Evolutionary conservation across 2,329 filamentous ascomycete species (phyloP), one percentile per base, ranked within the genome.

Genomic region (Penicillium sp.): DNA sequence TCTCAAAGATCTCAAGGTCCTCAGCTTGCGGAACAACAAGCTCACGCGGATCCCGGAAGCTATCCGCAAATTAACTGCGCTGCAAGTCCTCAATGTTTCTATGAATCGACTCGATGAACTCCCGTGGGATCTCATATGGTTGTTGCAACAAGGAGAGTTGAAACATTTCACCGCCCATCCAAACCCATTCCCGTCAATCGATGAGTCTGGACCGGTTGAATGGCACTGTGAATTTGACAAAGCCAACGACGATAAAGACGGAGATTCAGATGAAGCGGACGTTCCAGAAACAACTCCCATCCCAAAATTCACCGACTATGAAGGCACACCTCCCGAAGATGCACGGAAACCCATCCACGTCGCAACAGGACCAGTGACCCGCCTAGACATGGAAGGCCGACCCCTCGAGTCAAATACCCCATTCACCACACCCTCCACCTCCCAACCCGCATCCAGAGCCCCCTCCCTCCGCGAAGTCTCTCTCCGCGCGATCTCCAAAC

Each of bases 1-100:
- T 8, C 69, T 83, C 10, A 68, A 64, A 24, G 73, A 75, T 40
- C 70, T 83, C 17, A 77, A 75, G 33, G 76, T 81, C 3, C 74
- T 83, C 10, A 82, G 80, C 66, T 64, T 83, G 51, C 79, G 81
- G 2, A 77, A 79, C 55, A 83, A 83, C 70, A 76, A 80, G 51
- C 71, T 83, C 6, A 73, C 70, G 0, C 73, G 76, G 26, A 73
- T 83, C 24, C 80, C 80, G 1, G 65, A 75, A 10, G 72, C 76
- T 0, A 81, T 83, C 38, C 68, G 76, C 51, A 77, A 73, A 53
- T 67, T 83, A 56, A 76, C 70, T 9, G 75, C 75, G 49, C 70
- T 83, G 44, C 75, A 79, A 68, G 77, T 79, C 28, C 66, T 83
- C n/a, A 83, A 82, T 40, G 64, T 83, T 26, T 76, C 79, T 1